phyloP scores from a whole-genome alignment of 1,284 basidiomycete species.

The Trichosporon faecale region DNA sequence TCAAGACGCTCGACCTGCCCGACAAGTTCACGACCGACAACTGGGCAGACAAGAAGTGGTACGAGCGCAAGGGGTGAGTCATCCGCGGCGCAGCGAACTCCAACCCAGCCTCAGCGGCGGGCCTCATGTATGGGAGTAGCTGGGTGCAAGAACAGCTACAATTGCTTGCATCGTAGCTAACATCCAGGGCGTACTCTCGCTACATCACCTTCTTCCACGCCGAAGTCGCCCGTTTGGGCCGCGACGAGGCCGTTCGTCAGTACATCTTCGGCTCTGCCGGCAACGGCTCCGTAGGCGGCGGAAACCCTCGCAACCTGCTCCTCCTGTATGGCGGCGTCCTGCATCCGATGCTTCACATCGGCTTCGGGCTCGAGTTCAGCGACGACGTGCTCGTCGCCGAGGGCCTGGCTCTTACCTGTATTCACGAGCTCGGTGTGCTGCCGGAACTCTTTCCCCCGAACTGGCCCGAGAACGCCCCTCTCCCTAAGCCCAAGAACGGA shows the following conservation, averaged over 20 bases:
- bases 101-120: too few species aligned
- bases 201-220: slow-evolving; percentile 61
- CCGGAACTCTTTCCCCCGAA: slow-evolving; percentile 54
- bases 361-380: slow-evolving; percentile 64
- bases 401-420: slow-evolving; percentile 76
- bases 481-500: slow-evolving; percentile 5
- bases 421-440: slow-evolving; percentile 98
- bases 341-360: slow-evolving; percentile 64
- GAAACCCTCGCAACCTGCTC: slow-evolving; percentile 58
- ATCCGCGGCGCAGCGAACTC: too few species aligned
- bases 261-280: slow-evolving; percentile 58
- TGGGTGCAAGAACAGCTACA: too few species aligned
- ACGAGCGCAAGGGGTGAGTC: slow-evolving; percentile 59
- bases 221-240: slow-evolving; percentile 55
- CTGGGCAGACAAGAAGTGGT: slow-evolving; percentile 56
- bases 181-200: slow-evolving; percentile 56
- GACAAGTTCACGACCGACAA: slow-evolving; percentile 51
- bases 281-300: slow-evolving; percentile 50
- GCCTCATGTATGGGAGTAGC: too few species aligned
- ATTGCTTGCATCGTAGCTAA: background rate
- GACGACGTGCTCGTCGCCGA: slow-evolving; percentile 60
- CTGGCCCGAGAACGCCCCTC: slow-evolving; percentile 27
- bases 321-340: slow-evolving; percentile 58
- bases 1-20: slow-evolving; percentile 29
- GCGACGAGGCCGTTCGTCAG: slow-evolving; percentile 55